Conservation (phyloP, 768 basidiomycete species). For the Basidioascus undulatus region DNA sequence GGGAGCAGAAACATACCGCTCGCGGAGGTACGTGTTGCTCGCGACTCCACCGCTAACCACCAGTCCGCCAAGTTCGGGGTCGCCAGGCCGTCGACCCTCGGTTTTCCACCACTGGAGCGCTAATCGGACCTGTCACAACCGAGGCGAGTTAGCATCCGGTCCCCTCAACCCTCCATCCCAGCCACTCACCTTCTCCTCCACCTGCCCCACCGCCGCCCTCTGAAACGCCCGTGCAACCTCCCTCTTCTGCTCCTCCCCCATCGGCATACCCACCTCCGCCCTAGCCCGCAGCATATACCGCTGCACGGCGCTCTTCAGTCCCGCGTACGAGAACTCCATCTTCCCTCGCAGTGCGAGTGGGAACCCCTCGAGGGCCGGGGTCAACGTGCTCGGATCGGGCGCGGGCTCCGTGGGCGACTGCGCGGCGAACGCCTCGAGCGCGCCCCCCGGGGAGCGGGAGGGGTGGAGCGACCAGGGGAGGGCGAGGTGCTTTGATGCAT, state of each 20-base stretch:
- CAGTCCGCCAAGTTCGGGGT: constrained; percentile 25
- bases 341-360: constrained; percentile 29
- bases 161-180: no score
- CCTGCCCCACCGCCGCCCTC: constrained; percentile 38
- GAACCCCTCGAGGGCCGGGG: constrained; percentile 6
- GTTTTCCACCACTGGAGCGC: constrained; percentile 26
- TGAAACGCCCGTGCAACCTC: constrained; percentile 49
- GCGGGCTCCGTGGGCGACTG: constrained; percentile 1
- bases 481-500: constrained; percentile 42
- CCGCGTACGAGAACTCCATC: constrained; percentile 53
- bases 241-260: constrained; percentile 11
- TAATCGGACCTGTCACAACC: no score
- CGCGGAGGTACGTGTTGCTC: constrained; percentile 47
- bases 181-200: constrained; percentile 58
- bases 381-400: constrained; percentile 3
- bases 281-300: constrained; percentile 27
- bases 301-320: constrained; percentile 47
- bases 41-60: constrained; percentile 88
- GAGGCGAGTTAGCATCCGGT: no score
- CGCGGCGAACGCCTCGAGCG: constrained; percentile 41
- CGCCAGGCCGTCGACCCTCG: constrained; percentile 14
- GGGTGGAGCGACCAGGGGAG: constrained; percentile 33
- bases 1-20: constrained; percentile 25
- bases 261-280: constrained; percentile 16
- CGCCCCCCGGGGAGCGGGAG: constrained; percentile 33